Evolutionary conservation across 805 yeast genomes (phyloP), one percentile per base, ranked within the genome.

Genomic region (Lipomyces sp.): DNA sequence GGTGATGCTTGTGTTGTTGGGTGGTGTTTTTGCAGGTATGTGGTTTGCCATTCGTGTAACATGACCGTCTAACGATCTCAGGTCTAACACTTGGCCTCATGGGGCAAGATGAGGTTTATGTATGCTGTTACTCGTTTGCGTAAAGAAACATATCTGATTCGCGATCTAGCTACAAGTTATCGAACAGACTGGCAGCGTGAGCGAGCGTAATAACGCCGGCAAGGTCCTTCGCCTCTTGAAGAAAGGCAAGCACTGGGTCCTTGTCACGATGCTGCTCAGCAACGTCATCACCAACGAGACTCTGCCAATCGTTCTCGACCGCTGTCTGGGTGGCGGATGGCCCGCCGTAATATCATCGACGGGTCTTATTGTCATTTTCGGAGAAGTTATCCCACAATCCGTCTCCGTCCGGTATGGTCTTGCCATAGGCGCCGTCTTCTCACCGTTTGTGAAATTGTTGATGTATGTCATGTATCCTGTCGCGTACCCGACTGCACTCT

Each of bases 71-170:
- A 32, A 35, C n/a, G 2, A 6, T 7, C 6, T 29, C 45, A 66
- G 70, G 74, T 30, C 82, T 94, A 54, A 95, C 99, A n/a, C 81
- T 94, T 59, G 98, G 95, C 1, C 83, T 94, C 10, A 94, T 94
- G 99, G 98, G 98, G 72, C 98, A 94, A 78, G 98, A 94, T 77
- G 98, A 94, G 77, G 94, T 94, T 32, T 91, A 93, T 74, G 71
- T 69, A 60, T 13, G 71, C 57, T 59, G 15, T 53, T 60, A 18
- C 24, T 42, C 30, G 39, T 24, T 8, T 42, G 29, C 53, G 32
- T 37, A 10, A 1, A 11, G 30, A 10, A 10, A 34, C 15, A 6
- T 6, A 30, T 5, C 53, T 54, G 15, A 63, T 24, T n/a, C 37
- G 32, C 34, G 18, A 32, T 8, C 24, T 33, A 69, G 71, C 82